Conservation (phyloP, 1,284 basidiomycete genomes). For the Afroboletus lepidellus region DNA sequence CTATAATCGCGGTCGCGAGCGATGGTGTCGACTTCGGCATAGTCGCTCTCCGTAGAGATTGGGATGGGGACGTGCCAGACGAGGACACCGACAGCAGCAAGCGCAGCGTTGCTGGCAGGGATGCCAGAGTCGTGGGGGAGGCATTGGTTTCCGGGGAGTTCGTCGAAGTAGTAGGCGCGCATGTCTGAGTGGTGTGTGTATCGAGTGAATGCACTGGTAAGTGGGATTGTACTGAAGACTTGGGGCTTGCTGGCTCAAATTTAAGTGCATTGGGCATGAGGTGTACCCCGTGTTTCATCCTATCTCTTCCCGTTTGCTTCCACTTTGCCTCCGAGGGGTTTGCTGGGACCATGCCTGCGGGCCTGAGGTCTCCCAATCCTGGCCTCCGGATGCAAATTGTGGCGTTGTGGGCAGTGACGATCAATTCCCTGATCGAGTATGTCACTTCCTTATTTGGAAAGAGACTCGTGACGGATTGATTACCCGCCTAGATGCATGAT, state of each 20-base stretch:
- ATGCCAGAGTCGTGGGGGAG: conserved; percentile 68
- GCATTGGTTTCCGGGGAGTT: conserved; percentile 73
- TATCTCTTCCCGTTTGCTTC: neutral
- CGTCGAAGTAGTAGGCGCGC: conserved; percentile 83
- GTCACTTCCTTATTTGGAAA: neutral
- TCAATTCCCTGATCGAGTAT: neutral
- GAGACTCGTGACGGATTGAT: neutral
- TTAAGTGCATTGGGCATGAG: neutral
- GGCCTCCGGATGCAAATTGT: neutral
- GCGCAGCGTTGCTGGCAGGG: conserved; percentile 47
- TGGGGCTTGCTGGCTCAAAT: neutral
- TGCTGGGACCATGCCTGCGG: neutral
- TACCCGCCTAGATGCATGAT: neutral
- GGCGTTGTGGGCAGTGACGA: neutral
- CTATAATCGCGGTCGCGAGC: conserved; percentile 71
- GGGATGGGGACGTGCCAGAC: conserved; percentile 64
- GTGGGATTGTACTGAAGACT: neutral
- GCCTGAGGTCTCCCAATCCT: neutral
- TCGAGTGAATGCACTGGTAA: neutral
- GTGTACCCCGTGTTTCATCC: neutral
- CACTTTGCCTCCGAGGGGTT: neutral
- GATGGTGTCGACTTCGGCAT: conserved; percentile 59
- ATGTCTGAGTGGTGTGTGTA: conserved; percentile 38
- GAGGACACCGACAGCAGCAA: conserved; percentile 59
- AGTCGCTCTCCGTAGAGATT: conserved; percentile 43